Conservation (phyloP, 345 rosid species). For the Abelmoschus esculentus region DNA sequence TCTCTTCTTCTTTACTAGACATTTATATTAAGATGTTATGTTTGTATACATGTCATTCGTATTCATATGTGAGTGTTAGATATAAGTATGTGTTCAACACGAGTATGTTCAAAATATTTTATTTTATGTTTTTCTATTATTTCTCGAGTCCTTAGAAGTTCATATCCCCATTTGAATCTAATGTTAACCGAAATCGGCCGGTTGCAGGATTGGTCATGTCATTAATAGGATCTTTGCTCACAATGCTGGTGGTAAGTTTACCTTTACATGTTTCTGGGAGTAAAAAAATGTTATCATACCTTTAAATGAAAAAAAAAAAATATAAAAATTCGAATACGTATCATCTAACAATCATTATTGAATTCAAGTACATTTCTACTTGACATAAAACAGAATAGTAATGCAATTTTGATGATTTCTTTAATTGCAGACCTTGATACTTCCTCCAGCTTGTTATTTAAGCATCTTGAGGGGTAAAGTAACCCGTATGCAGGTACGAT, state of each 20-base stretch:
- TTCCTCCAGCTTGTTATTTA: conserved; percentile 85
- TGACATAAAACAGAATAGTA: neutral
- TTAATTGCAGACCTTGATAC: conserved; percentile 64
- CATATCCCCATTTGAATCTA: no score
- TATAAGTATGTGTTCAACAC: neutral
- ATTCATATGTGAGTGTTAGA: neutral
- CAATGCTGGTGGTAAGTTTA: conserved; percentile 82
- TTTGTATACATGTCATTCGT: neutral
- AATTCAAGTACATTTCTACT: neutral
- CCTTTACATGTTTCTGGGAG: neutral
- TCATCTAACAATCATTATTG: neutral
- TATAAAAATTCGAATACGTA: neutral
- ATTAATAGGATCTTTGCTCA: conserved; percentile 73
- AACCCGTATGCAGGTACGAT: conserved; percentile 47
- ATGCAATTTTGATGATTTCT: neutral
- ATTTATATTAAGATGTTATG: neutral
- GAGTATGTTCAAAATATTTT: no score
- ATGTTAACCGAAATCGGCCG: neutral
- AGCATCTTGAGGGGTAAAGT: conserved; percentile 61
- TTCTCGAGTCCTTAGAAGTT: no score
- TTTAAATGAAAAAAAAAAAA: neutral
- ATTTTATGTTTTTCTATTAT: no score
- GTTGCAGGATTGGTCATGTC: conserved; percentile 78
- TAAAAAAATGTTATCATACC: neutral
- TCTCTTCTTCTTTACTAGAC: neutral